phyloP scores from a whole-genome alignment of 2,329 filamentous ascomycete species.

The Colletotrichum tamarilloi region DNA sequence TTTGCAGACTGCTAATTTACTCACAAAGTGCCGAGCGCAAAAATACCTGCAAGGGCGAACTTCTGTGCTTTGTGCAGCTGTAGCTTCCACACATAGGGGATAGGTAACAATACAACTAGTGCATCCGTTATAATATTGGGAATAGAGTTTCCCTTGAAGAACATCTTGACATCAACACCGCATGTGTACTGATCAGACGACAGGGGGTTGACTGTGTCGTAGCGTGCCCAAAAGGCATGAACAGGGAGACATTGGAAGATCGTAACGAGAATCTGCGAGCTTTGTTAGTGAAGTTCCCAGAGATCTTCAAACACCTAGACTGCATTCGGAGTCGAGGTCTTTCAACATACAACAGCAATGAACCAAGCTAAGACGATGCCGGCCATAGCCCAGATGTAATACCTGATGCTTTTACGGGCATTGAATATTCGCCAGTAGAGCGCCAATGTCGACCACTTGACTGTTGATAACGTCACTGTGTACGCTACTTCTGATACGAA shows the following conservation, averaged over 20 bases:
- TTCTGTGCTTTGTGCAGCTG: conserved; percentile 40
- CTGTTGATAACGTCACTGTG: conserved; percentile 34
- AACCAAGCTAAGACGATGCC: conserved; percentile 37
- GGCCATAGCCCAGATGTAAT: conserved; percentile 36
- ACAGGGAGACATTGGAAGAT: conserved; percentile 37
- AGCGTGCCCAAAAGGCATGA: conserved; percentile 38
- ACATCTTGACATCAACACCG: conserved; percentile 36
- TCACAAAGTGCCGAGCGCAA: conserved; percentile 39
- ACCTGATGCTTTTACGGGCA: conserved; percentile 36
- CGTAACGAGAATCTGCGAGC: conserved; percentile 34
- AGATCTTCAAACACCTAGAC: neutral
- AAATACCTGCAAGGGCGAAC: conserved; percentile 40
- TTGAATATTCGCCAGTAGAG: conserved; percentile 42
- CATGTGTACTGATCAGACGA: conserved; percentile 32
- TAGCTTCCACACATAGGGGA: conserved; percentile 43
- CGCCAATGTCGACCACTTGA: conserved; percentile 40
- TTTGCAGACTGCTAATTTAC: neutral
- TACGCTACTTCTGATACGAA: conserved; percentile 40
- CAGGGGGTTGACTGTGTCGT: conserved; percentile 33
- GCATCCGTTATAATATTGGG: conserved; percentile 43
- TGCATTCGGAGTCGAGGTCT: neutral
- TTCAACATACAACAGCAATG: conserved; percentile 37
- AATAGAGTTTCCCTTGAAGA: conserved; percentile 44
- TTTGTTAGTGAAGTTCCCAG: neutral
- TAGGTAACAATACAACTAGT: conserved; percentile 42